A percentile compares a stretch with the other conserved stretches of the same genome.
These are phyloP conservation scores for Nigrograna mackinnonii DNA, from an alignment of 2,329 filamentous ascomycete genomes.

Conservation along the genomic window DNA sequence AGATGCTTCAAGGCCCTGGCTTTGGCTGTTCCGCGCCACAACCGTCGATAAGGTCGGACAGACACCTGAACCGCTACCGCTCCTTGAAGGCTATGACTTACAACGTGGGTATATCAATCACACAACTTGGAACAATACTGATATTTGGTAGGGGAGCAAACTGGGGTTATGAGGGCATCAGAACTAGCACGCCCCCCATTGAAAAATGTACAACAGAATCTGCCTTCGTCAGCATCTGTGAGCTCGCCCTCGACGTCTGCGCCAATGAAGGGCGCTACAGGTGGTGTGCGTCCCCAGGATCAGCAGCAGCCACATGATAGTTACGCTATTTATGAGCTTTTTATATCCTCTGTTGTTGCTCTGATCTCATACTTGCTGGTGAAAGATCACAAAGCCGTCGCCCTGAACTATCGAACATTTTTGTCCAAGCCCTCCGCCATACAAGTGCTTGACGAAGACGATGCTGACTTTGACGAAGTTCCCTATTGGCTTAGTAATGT, in stretches of 20 bases:
- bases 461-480: constrained; percentile 4
- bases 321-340: constrained; percentile 40
- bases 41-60: constrained; percentile 25
- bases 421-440: constrained; percentile 23
- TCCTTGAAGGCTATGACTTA: constrained; percentile 31
- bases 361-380: constrained; percentile 38
- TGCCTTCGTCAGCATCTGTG: constrained; percentile 16
- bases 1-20: constrained; percentile 33
- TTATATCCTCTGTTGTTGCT: constrained; percentile 40
- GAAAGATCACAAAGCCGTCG: constrained; percentile 32
- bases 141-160: constrained; percentile 32
- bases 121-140: constrained; percentile 11
- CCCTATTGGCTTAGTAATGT: constrained; percentile 32
- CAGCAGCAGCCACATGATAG: constrained; percentile 31
- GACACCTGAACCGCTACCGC: constrained; percentile 22
- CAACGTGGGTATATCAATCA: constrained; percentile 24
- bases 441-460: constrained; percentile 9
- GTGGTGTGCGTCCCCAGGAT: constrained; percentile 17
- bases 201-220: constrained; percentile 21
- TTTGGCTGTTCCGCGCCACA: constrained; percentile 38
- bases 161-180: constrained; percentile 34
- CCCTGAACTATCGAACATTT: constrained; percentile 43
- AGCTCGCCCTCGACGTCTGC: constrained; percentile 21
- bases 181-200: constrained; percentile 36
- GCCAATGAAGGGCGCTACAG: constrained; percentile 21